These are phyloP conservation scores for Xylariaceae sp. DNA, from an alignment of 2,329 filamentous ascomycete genomes.

Conservation along the genomic window DNA sequence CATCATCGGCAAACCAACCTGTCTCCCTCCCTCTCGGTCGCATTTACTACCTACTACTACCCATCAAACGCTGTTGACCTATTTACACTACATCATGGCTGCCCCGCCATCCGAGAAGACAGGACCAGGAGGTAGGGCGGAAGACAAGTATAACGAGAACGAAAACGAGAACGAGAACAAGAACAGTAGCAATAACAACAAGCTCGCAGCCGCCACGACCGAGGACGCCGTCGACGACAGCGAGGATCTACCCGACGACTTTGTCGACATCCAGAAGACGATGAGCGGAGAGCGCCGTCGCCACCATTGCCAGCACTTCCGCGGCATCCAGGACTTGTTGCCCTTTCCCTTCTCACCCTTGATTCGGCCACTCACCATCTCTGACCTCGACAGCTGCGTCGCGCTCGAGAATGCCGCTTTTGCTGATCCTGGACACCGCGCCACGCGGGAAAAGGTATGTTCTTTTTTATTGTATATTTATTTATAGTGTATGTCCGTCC, in stretches of 20 bases:
- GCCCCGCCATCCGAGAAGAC: constrained; percentile 1
- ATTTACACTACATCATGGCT: not conserved
- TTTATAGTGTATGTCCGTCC: not conserved
- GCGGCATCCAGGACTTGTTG: constrained; percentile 38
- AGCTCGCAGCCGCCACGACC: not conserved
- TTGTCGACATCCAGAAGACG: constrained; percentile 35
- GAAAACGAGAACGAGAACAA: too few species aligned
- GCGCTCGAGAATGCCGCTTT: constrained; percentile 53
- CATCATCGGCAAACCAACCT: too few species aligned
- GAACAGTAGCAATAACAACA: not conserved
- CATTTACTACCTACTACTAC: too few species aligned
- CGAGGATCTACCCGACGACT: constrained; percentile 36
- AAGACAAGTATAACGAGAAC: not conserved
- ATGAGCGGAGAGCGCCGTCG: constrained; percentile 36
- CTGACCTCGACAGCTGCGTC: constrained; percentile 56
- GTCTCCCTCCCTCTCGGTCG: too few species aligned
- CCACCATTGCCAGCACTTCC: constrained; percentile 25
- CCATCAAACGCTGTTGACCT: too few species aligned
- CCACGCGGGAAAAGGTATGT: constrained; percentile 49
- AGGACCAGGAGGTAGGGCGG: not conserved
- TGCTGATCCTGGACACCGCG: constrained; percentile 43
- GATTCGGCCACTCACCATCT: constrained; percentile 64
- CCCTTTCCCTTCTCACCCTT: constrained; percentile 64
- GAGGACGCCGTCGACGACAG: constrained; percentile 37
- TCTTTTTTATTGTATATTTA: not conserved